These are phyloP conservation scores for Acorus calamus DNA, from an alignment of 106 monocot species.

Conservation along the genomic window DNA sequence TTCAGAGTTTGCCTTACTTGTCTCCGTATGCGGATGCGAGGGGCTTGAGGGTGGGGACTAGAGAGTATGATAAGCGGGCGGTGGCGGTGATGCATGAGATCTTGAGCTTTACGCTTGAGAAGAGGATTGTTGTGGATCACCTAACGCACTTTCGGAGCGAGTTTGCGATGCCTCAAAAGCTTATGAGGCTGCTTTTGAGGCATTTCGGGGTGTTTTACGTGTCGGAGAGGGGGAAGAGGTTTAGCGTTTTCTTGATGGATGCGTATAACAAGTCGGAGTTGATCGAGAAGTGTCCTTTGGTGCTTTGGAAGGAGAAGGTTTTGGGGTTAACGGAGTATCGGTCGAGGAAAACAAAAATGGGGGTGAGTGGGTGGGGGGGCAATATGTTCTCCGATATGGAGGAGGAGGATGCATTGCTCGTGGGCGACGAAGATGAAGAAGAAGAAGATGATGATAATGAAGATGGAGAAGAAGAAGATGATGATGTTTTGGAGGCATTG, in stretches of 20 bases:
- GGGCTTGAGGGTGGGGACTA: conserved; percentile 49
- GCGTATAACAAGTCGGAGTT: conserved; percentile 76
- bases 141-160: conserved; percentile 81
- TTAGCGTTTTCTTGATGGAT: conserved; percentile 71
- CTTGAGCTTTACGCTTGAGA: conserved; percentile 83
- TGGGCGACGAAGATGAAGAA: no score
- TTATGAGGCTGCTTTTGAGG: conserved; percentile 89
- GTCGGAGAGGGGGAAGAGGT: conserved; percentile 82
- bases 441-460: no score
- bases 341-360: conserved; percentile 49
- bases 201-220: conserved; percentile 89
- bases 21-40: conserved; percentile 71
- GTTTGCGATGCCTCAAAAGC: conserved; percentile 86
- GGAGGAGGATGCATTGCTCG: no score
- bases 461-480: no score
- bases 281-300: conserved; percentile 65
- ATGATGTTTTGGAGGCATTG: no score
- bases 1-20: conserved; percentile 59
- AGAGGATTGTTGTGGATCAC: conserved; percentile 79
- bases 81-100: conserved; percentile 86
- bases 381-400: no score
- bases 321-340: conserved; percentile 61
- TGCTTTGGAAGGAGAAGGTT: conserved; percentile 83
- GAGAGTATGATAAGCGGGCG: conserved; percentile 85
- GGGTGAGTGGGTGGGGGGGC: neutral